Evolutionary conservation across 2,329 filamentous ascomycete genomes (phyloP).

Genomic region (Mycosphaerelloides madeirae): DNA sequence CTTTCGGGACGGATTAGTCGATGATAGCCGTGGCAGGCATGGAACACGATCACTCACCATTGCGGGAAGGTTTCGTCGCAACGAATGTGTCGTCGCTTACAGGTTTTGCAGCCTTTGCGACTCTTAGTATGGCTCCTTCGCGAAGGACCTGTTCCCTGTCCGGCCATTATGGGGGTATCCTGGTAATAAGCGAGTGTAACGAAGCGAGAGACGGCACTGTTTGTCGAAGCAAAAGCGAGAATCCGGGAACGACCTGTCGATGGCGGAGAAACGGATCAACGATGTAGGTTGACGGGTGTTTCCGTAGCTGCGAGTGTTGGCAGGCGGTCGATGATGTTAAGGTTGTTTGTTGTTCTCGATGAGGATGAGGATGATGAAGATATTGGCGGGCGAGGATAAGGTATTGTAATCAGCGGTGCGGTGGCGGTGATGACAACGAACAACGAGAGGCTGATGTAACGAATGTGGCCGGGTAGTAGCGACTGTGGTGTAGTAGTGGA

Average conservation of each 20-base stretch:
- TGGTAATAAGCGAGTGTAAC: neutral
- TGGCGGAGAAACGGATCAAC: neutral
- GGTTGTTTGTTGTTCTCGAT: too few species aligned
- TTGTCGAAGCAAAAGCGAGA: too few species aligned
- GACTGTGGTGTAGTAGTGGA: conserved; percentile 6
- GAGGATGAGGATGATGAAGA: too few species aligned
- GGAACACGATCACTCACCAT: conserved; percentile 59
- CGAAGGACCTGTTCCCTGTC: conserved; percentile 89
- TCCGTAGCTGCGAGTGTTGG: neutral
- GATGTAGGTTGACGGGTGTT: neutral
- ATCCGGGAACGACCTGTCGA: too few species aligned
- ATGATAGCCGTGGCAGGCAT: neutral
- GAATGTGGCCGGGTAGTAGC: conserved; percentile 7
- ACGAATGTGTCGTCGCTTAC: conserved; percentile 94
- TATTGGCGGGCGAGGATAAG: too few species aligned
- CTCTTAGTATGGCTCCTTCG: conserved; percentile 94
- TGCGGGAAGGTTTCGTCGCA: conserved; percentile 98
- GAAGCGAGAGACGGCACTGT: neutral
- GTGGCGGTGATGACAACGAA: too few species aligned
- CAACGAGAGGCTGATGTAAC: neutral
- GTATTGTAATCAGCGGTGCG: too few species aligned
- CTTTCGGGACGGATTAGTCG: conserved; percentile 42
- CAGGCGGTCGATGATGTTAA: neutral
- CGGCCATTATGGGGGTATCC: conserved; percentile 62
- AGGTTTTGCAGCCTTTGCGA: conserved; percentile 95